A percentile compares a stretch with the other conserved stretches of the same genome.
phyloP scores from a whole-genome alignment of 441 rosid species.

The Pelargonium citronellum region DNA sequence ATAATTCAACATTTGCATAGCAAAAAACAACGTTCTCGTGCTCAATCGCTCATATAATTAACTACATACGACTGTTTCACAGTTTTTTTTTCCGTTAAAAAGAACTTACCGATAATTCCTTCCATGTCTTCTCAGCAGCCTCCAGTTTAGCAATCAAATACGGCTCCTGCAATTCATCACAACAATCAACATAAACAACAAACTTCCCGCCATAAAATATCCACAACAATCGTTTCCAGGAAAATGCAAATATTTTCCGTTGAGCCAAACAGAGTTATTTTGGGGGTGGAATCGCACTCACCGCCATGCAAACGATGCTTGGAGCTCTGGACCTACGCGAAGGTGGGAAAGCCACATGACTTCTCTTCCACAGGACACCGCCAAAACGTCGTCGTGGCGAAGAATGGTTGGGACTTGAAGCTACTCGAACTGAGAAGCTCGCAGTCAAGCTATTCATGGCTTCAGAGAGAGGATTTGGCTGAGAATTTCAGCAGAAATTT shows the following conservation, averaged over 20 bases:
- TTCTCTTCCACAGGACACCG: conserved; percentile 16
- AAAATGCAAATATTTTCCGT: too few species aligned
- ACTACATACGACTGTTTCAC: neutral
- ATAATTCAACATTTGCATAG: neutral
- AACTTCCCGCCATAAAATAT: neutral
- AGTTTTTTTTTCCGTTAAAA: neutral
- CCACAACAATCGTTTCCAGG: too few species aligned
- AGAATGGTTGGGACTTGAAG: conserved; percentile 20
- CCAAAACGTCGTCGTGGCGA: conserved; percentile 19
- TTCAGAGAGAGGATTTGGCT: neutral
- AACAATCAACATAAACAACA: neutral
- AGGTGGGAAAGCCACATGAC: conserved; percentile 28
- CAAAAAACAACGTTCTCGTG: neutral
- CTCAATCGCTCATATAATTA: neutral
- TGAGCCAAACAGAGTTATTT: too few species aligned
- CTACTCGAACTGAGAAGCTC: conserved; percentile 41
- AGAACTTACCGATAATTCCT: conserved; percentile 69
- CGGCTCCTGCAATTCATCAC: conserved; percentile 52
- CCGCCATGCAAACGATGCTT: conserved; percentile 79
- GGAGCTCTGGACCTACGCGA: conserved; percentile 31
- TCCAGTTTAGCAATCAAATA: conserved; percentile 67
- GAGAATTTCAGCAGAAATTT: too few species aligned
- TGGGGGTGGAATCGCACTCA: conserved; percentile 28
- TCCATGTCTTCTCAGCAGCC: conserved; percentile 93
- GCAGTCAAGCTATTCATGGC: conserved; percentile 45